A percentile compares a stretch with the other conserved stretches of the same genome.
Evolutionary conservation across 2,329 filamentous ascomycete genomes (phyloP).

Genomic region (Pseudogymnoascus destructans): DNA sequence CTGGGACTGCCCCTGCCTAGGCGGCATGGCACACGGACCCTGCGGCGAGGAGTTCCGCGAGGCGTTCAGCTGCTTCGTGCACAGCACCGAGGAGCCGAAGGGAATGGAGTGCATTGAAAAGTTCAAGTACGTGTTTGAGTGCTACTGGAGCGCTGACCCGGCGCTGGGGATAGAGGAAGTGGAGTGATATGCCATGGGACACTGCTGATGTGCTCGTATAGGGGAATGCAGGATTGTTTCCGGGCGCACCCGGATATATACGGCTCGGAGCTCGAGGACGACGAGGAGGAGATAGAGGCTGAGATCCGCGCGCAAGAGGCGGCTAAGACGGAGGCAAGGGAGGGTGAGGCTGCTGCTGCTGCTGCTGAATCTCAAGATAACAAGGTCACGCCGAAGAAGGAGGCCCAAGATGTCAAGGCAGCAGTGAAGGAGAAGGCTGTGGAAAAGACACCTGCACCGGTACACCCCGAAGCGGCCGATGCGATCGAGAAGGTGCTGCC

Average conservation of each 20-base stretch:
- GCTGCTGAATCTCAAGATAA: background rate
- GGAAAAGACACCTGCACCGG: background rate
- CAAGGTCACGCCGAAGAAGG: background rate
- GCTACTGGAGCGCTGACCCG: background rate
- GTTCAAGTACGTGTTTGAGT: slow-evolving; percentile 60
- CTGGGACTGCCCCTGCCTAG: slow-evolving; percentile 96
- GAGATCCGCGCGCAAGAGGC: slow-evolving; percentile 21
- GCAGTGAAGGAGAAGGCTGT: background rate
- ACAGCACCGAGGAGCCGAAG: slow-evolving; percentile 86
- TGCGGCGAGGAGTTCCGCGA: slow-evolving; percentile 92
- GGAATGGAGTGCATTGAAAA: slow-evolving; percentile 96
- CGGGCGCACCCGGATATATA: slow-evolving; percentile 85
- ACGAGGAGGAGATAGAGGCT: slow-evolving; percentile 43
- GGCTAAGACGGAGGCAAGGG: slow-evolving; percentile 12
- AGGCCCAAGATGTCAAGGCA: background rate
- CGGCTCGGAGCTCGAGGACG: slow-evolving; percentile 72
- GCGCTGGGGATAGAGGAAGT: background rate
- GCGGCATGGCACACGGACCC: slow-evolving; percentile 91
- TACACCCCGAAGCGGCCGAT: background rate
- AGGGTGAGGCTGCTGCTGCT: background rate
- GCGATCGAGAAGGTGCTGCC: background rate
- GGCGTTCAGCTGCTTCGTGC: slow-evolving; percentile 98
- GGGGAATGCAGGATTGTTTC: slow-evolving; percentile 97
- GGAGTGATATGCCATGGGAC: background rate
- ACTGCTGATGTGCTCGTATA: slow-evolving; percentile 29